Conservation (phyloP, 2,329 filamentous ascomycete genomes). For the Fusarium dimerum region DNA sequence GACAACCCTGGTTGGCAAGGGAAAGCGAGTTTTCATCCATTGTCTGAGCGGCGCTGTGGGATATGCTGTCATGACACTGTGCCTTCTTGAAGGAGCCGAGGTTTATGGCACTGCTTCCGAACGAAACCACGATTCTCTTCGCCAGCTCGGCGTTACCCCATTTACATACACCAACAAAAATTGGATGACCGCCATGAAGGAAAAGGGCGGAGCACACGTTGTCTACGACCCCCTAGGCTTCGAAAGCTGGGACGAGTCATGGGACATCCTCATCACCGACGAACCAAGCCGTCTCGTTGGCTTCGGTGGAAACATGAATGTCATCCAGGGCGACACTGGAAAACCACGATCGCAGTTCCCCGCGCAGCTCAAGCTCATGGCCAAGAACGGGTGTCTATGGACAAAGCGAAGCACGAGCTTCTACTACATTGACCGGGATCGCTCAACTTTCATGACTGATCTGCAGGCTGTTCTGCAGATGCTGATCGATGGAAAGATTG, state of each 20-base stretch:
- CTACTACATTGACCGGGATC: conserved; percentile 39
- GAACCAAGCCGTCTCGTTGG: conserved; percentile 42
- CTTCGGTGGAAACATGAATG: conserved; percentile 39
- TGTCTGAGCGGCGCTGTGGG: conserved; percentile 53
- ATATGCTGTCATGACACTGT: conserved; percentile 42
- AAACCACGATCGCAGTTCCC: conserved; percentile 36
- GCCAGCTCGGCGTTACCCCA: conserved; percentile 39
- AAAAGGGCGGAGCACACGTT: conserved; percentile 46
- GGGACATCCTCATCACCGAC: conserved; percentile 39
- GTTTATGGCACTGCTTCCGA: conserved; percentile 51
- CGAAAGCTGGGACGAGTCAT: conserved; percentile 53
- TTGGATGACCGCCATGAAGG: conserved; percentile 49
- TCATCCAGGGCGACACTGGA: conserved; percentile 27
- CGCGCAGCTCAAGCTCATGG: conserved; percentile 38
- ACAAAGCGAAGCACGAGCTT: conserved; percentile 36
- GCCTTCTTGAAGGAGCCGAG: conserved; percentile 44
- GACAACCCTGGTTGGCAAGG: conserved; percentile 40
- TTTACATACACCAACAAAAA: conserved; percentile 51
- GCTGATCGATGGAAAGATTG: conserved; percentile 33
- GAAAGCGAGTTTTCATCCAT: conserved; percentile 52
- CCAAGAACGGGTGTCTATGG: conserved; percentile 27
- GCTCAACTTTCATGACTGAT: conserved; percentile 33
- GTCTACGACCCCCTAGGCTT: conserved; percentile 52
- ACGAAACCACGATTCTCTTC: conserved; percentile 45
- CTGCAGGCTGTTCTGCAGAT: conserved; percentile 34